Evolutionary conservation across 208 protist species (phyloP).

Genomic region (Leishmania lainsoni): DNA sequence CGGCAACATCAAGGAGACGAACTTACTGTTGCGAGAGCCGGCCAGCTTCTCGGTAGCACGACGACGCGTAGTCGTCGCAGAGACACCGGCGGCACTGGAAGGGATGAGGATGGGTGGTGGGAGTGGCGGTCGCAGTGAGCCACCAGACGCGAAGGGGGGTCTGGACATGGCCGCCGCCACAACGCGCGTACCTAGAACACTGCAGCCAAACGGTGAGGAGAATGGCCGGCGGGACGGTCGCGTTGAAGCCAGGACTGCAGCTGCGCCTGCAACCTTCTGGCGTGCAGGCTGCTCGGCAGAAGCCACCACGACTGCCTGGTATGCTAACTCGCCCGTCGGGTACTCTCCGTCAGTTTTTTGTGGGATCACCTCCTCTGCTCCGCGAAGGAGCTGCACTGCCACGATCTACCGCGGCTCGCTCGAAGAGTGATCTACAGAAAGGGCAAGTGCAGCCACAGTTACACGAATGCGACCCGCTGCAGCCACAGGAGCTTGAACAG

Average conservation of each 20-base stretch:
- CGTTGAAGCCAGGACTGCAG: not conserved
- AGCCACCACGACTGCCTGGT: not conserved
- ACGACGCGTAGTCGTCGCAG: conserved; percentile 13
- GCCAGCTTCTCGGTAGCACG: conserved; percentile 19
- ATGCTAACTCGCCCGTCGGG: not conserved
- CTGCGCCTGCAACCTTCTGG: not conserved
- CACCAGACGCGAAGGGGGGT: not conserved
- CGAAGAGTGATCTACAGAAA: not conserved
- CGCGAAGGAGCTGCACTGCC: not conserved
- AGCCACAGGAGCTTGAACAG: not conserved
- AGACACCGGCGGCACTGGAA: not conserved
- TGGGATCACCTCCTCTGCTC: not conserved
- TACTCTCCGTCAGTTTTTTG: not conserved
- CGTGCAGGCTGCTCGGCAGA: not conserved
- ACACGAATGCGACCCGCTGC: not conserved
- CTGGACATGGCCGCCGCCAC: not conserved
- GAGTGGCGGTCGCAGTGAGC: not conserved
- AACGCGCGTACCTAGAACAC: not conserved
- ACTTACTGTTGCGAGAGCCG: conserved; percentile 27
- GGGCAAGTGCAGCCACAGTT: not conserved
- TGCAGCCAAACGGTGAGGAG: not conserved
- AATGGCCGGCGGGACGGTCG: not conserved
- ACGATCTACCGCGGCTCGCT: not conserved
- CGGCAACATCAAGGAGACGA: conserved; percentile 21
- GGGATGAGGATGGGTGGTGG: not conserved